Evolutionary conservation across 306 rosid genomes (phyloP).

Genomic region (Dalbergia cochinchinensis): DNA sequence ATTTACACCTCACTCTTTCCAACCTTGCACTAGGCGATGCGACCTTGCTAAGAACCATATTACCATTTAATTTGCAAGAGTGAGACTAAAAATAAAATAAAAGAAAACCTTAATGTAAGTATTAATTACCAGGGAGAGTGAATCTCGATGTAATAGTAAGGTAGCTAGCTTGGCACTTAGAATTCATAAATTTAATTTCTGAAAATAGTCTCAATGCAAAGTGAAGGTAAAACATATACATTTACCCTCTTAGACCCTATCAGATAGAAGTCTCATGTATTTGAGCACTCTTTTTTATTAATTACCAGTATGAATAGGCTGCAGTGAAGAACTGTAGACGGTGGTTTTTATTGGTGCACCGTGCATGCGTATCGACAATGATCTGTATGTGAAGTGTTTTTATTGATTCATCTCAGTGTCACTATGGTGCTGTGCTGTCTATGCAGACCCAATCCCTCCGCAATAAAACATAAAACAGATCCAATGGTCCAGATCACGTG

Average conservation of each 20-base stretch:
- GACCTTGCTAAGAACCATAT: neutral
- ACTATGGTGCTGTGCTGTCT: constrained; percentile 54
- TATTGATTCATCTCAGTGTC: neutral
- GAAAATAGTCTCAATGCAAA: no score
- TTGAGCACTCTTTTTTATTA: no score
- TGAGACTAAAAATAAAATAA: neutral
- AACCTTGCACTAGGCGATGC: no score
- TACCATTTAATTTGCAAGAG: neutral
- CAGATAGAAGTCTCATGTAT: no score
- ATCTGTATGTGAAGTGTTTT: neutral
- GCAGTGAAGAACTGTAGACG: neutral
- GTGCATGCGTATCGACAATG: constrained; percentile 37
- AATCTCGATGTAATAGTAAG: no score
- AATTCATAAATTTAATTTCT: no score
- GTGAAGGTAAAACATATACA: no score
- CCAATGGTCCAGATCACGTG: constrained; percentile 34
- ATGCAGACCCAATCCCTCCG: constrained; percentile 30
- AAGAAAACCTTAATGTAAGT: neutral
- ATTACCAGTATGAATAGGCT: neutral
- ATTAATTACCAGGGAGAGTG: neutral
- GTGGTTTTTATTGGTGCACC: constrained; percentile 39
- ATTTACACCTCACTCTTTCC: no score
- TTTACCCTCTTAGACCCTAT: no score
- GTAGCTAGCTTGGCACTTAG: no score
- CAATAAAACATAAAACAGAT: neutral